phyloP scores from a whole-genome alignment of 2,329 filamentous ascomycete genomes.

The Ophiostoma sp. region DNA sequence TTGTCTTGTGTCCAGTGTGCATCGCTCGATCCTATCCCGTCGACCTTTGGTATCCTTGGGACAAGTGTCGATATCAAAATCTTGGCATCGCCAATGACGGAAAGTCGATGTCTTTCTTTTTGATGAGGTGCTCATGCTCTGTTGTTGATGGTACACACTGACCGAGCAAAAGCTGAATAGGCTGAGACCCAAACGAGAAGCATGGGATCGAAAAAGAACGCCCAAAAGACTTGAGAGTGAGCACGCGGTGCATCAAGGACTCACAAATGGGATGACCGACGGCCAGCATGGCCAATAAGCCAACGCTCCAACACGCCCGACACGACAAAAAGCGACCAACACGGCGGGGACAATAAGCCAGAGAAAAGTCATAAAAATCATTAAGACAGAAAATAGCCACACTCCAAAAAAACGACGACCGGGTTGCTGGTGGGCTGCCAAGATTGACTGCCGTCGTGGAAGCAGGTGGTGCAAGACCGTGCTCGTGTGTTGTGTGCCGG shows the following conservation, averaged over 20 bases:
- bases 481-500: conserved; percentile 13
- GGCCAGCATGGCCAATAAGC: neutral
- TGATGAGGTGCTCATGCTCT: neutral
- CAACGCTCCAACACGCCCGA: neutral
- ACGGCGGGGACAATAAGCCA: neutral
- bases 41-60: neutral
- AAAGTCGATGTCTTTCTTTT: neutral
- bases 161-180: neutral
- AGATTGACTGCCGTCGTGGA: conserved; percentile 23
- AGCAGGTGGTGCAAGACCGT: conserved; percentile 19
- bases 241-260: neutral
- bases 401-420: neutral
- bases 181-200: neutral
- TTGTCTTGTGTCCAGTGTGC: neutral
- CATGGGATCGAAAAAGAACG: neutral
- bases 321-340: neutral
- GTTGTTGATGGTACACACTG: neutral
- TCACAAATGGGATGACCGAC: conserved; percentile 7
- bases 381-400: neutral
- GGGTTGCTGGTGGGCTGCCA: conserved; percentile 10
- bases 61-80: neutral
- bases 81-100: neutral
- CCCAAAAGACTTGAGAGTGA: neutral
- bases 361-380: neutral
- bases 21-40: neutral